A percentile compares a stretch with the other conserved stretches of the same genome.
These are phyloP conservation scores for Pestalotiopsis sp. DNA, from an alignment of 2,329 filamentous ascomycete genomes.

Conservation along the genomic window DNA sequence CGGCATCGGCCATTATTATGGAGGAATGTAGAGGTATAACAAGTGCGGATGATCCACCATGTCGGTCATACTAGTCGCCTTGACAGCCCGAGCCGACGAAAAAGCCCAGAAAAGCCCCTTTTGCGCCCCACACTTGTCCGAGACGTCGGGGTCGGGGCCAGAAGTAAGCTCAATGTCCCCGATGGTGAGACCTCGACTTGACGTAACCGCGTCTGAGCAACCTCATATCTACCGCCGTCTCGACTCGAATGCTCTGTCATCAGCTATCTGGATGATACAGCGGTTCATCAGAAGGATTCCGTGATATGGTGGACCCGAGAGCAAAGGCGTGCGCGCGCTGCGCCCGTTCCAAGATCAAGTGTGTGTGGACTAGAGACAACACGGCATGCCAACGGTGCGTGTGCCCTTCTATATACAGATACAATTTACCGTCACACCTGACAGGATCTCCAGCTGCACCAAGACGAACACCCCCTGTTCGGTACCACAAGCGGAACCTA, in stretches of 20 bases:
- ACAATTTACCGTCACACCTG: not conserved
- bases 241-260: not conserved
- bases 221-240: not conserved
- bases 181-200: not conserved
- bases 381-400: not conserved
- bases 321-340: not conserved
- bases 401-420: not conserved
- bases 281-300: not conserved
- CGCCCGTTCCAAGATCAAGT: constrained; percentile 6
- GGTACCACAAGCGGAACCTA: not conserved
- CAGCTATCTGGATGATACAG: not conserved
- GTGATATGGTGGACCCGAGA: not conserved
- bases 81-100: not conserved
- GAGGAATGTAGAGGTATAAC: not conserved
- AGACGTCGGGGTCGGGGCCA: not conserved
- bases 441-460: not conserved
- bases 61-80: not conserved
- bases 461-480: not conserved
- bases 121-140: not conserved
- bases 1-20: no score
- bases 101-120: not conserved
- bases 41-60: not conserved
- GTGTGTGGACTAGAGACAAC: not conserved
- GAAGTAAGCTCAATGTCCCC: not conserved
- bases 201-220: not conserved